phyloP scores from a whole-genome alignment of 2,329 filamentous ascomycete species.

The Nemania abortiva region DNA sequence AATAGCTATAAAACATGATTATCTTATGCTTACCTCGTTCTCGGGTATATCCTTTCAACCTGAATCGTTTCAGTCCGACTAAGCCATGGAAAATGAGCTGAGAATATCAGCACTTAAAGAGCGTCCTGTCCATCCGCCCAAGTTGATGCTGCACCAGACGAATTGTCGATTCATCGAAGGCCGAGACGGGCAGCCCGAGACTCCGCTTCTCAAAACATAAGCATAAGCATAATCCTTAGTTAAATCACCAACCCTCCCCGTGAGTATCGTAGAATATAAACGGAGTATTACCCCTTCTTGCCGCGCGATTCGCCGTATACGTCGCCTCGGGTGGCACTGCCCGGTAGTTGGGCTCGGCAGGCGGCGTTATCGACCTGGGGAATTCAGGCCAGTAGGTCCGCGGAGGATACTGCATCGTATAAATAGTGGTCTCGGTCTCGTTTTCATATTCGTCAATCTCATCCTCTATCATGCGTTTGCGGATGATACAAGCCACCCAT shows the following conservation, averaged over 20 bases:
- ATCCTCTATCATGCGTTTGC: slow-evolving; percentile 37
- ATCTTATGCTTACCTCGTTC: background rate
- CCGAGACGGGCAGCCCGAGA: background rate
- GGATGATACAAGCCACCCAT: slow-evolving; percentile 43
- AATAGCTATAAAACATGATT: background rate
- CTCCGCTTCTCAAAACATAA: background rate
- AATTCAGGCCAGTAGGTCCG: slow-evolving; percentile 43
- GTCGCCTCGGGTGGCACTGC: slow-evolving; percentile 17
- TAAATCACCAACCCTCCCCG: background rate
- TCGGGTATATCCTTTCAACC: background rate
- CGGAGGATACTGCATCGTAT: slow-evolving; percentile 7
- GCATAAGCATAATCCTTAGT: background rate
- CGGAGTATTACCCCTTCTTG: slow-evolving; percentile 8
- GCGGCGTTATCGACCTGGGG: slow-evolving; percentile 46
- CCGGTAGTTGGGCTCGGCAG: slow-evolving; percentile 40
- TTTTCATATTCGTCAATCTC: slow-evolving; percentile 20
- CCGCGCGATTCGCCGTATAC: slow-evolving; percentile 33
- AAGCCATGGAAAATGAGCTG: background rate
- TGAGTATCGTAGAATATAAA: slow-evolving; percentile 17
- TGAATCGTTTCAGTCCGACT: background rate
- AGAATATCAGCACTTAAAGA: background rate
- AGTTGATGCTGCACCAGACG: background rate
- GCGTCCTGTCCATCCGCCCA: background rate
- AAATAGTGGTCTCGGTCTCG: background rate
- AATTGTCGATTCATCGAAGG: no score